Conservation (phyloP, 768 basidiomycete species). For the Lactifluus rugatus region DNA sequence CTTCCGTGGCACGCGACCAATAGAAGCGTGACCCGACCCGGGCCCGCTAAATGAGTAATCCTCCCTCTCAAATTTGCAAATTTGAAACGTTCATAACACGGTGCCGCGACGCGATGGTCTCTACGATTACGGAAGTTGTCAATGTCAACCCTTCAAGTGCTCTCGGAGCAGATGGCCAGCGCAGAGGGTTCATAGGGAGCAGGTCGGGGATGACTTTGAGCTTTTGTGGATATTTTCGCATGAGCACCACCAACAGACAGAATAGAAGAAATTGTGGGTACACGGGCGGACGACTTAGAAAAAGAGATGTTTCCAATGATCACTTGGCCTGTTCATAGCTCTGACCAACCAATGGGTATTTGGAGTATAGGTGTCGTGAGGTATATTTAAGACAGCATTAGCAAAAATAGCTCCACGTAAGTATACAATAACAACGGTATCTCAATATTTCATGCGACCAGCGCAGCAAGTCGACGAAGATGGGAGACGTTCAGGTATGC, state of each 20-base stretch:
- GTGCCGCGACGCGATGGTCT: too few relatives aligned
- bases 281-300: not conserved
- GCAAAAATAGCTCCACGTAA: conserved; percentile 2
- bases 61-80: too few relatives aligned
- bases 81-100: too few relatives aligned
- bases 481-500: conserved; percentile 87
- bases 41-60: too few relatives aligned
- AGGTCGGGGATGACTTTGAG: too few relatives aligned
- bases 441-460: conserved; percentile 52
- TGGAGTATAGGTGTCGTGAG: not conserved
- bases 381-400: conserved; percentile 16
- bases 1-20: conserved; percentile 3
- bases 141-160: too few relatives aligned
- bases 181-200: too few relatives aligned
- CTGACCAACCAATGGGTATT: not conserved
- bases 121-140: too few relatives aligned
- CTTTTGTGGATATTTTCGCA: too few relatives aligned
- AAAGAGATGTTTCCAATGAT: not conserved
- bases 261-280: not conserved
- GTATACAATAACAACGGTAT: conserved; percentile 2
- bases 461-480: conserved; percentile 75
- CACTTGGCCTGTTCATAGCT: not conserved
- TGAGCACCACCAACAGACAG: not conserved
- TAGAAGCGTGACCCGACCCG: not conserved
- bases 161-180: too few relatives aligned